A percentile compares a stretch with the other conserved stretches of the same genome.
These are phyloP conservation scores for Kazachstania sp. DNA, from an alignment of 1,139 yeast genomes.

Conservation along the genomic window DNA sequence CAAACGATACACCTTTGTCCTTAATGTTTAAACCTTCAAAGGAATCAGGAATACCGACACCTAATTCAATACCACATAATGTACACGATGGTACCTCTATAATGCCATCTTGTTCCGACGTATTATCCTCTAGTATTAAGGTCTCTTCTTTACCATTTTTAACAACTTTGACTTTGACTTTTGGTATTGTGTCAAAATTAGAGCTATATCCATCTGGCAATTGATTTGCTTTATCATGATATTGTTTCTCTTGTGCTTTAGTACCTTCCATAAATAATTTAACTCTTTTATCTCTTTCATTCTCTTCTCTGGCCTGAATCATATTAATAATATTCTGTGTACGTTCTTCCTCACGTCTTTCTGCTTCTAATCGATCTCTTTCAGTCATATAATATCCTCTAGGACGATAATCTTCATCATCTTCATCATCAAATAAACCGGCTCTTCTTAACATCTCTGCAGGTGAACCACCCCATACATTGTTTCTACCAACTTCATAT, in stretches of 20 bases:
- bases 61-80: slow-evolving; percentile 61
- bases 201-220: slow-evolving; percentile 24
- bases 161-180: slow-evolving; percentile 25
- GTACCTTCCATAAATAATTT: slow-evolving; percentile 31
- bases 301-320: slow-evolving; percentile 32
- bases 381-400: neutral
- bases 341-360: slow-evolving; percentile 26
- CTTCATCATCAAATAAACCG: slow-evolving; percentile 3
- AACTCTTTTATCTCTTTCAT: slow-evolving; percentile 31
- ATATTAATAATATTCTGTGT: slow-evolving; percentile 31
- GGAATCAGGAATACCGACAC: slow-evolving; percentile 57
- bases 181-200: slow-evolving; percentile 26
- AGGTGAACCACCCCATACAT: too few species aligned
- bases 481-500: too few species aligned
- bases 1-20: slow-evolving; percentile 24
- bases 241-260: slow-evolving; percentile 19
- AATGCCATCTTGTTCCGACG: slow-evolving; percentile 17
- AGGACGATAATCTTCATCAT: neutral
- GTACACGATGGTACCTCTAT: slow-evolving; percentile 50
- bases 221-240: slow-evolving; percentile 13
- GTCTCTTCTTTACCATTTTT: slow-evolving; percentile 30
- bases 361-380: slow-evolving; percentile 8
- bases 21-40: slow-evolving; percentile 31
- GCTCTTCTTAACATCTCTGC: too few species aligned
- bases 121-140: slow-evolving; percentile 22